Conservation (phyloP, 148 eudicot genomes). For the Rheum nobile region DNA sequence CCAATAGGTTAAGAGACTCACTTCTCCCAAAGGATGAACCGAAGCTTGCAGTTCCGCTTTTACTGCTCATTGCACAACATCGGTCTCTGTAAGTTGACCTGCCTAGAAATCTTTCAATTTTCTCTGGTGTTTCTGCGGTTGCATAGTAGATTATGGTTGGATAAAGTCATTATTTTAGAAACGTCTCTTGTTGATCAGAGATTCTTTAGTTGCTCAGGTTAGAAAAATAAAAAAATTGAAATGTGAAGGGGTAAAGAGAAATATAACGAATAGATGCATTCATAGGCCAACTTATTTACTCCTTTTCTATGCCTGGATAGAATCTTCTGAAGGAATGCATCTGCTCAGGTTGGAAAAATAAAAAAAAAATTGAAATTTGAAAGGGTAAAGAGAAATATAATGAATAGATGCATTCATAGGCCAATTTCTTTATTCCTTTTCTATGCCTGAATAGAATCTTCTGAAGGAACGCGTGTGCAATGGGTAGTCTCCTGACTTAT, state of each 20-base stretch:
- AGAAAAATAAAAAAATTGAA: background rate
- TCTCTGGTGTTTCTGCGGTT: background rate
- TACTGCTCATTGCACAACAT: constrained; percentile 91
- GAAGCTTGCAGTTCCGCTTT: constrained; percentile 78
- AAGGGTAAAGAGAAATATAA: background rate
- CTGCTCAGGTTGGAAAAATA: too few species aligned
- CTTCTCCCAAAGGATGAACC: constrained; percentile 92
- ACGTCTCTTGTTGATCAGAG: background rate
- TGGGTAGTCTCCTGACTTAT: background rate
- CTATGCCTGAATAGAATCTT: background rate
- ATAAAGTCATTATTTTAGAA: background rate
- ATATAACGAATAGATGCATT: background rate
- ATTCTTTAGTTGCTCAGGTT: background rate
- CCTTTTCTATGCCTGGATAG: background rate
- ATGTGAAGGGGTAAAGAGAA: background rate
- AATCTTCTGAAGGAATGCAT: background rate
- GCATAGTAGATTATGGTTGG: background rate
- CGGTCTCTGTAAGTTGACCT: constrained; percentile 70
- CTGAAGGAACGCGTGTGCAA: background rate
- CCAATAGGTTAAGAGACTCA: constrained; percentile 84
- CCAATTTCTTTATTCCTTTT: background rate
- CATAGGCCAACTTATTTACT: background rate
- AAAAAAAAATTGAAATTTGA: background rate
- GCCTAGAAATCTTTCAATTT: background rate
- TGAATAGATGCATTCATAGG: background rate